Evolutionary conservation across 495 filamentous ascomycete species (phyloP).

Genomic region (Neurospora sp.): DNA sequence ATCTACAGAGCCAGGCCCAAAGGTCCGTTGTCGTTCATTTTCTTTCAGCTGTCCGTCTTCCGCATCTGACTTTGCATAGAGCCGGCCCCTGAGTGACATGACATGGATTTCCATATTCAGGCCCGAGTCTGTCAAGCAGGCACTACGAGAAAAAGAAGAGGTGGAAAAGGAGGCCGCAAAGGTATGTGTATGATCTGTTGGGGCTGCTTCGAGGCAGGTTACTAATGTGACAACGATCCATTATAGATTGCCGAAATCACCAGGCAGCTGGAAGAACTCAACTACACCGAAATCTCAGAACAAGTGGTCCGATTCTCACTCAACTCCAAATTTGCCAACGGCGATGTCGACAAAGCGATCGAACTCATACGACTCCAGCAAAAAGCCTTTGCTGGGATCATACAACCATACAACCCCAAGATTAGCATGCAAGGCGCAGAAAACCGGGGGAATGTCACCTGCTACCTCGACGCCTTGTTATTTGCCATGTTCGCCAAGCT

Average conservation of each 20-base stretch:
- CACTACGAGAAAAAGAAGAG: constrained; percentile 47
- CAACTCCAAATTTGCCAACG: constrained; percentile 49
- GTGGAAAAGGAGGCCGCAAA: constrained; percentile 33
- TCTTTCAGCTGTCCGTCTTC: constrained; percentile 4
- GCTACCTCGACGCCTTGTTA: constrained; percentile 83
- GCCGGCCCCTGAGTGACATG: constrained; percentile 30
- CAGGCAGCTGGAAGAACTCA: constrained; percentile 39
- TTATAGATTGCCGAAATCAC: constrained; percentile 46
- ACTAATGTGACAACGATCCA: not conserved
- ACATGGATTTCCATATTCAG: constrained; percentile 46
- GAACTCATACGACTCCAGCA: constrained; percentile 66
- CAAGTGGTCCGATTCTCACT: constrained; percentile 65
- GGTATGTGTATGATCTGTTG: constrained; percentile 13
- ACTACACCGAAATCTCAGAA: constrained; percentile 45
- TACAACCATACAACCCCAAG: constrained; percentile 59
- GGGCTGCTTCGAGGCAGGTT: not conserved
- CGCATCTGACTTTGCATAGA: constrained; percentile 20
- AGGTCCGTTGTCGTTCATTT: constrained; percentile 28
- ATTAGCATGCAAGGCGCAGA: constrained; percentile 74
- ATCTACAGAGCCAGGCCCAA: constrained; percentile 37
- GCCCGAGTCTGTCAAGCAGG: constrained; percentile 39
- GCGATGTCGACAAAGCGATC: constrained; percentile 64
- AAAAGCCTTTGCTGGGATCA: constrained; percentile 69
- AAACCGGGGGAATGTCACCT: constrained; percentile 78
- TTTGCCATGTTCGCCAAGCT: constrained; percentile 94